These are phyloP conservation scores for Crithidia fasciculata DNA, from an alignment of 208 protist genomes.

Conservation along the genomic window DNA sequence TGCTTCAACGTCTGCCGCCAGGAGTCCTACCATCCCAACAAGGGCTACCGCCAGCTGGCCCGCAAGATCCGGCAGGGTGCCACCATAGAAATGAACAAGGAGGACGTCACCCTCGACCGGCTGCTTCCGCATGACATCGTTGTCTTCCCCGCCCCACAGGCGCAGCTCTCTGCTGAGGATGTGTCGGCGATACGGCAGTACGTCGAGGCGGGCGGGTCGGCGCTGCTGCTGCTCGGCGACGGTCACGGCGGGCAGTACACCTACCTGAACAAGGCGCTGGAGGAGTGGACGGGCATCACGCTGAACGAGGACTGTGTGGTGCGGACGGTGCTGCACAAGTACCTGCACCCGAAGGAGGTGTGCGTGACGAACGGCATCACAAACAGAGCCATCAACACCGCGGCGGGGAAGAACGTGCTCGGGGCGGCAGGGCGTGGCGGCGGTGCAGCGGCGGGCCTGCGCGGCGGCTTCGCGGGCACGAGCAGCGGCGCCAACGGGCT, in stretches of 20 bases:
- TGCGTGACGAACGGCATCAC: slow-evolving; percentile 93
- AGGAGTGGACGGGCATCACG: slow-evolving; percentile 92
- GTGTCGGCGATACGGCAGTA: slow-evolving; percentile 84
- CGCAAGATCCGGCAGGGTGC: slow-evolving; percentile 80
- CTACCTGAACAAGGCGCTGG: slow-evolving; percentile 77
- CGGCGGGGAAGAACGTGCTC: slow-evolving; percentile 86
- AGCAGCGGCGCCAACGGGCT: slow-evolving; percentile 9
- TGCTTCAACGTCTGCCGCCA: slow-evolving; percentile 92
- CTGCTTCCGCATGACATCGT: slow-evolving; percentile 75
- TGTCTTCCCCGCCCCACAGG: slow-evolving; percentile 82
- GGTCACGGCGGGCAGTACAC: slow-evolving; percentile 90
- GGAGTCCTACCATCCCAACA: slow-evolving; percentile 89
- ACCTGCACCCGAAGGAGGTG: slow-evolving; percentile 97
- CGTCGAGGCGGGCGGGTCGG: slow-evolving; percentile 90
- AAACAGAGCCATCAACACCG: slow-evolving; percentile 95
- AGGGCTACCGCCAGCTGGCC: slow-evolving; percentile 85
- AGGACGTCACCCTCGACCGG: slow-evolving; percentile 85
- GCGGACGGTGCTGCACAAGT: slow-evolving; percentile 95
- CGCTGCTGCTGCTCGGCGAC: slow-evolving; percentile 91
- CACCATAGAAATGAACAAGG: slow-evolving; percentile 90
- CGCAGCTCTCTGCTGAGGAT: slow-evolving; percentile 78
- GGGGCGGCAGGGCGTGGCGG: slow-evolving; percentile 33
- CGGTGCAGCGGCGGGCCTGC: neutral
- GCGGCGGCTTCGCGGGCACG: slow-evolving; percentile 18
- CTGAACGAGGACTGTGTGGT: slow-evolving; percentile 96